These are phyloP conservation scores for Geotrichum phurueaensis DNA, from an alignment of 1,139 yeast genomes.

Conservation along the genomic window DNA sequence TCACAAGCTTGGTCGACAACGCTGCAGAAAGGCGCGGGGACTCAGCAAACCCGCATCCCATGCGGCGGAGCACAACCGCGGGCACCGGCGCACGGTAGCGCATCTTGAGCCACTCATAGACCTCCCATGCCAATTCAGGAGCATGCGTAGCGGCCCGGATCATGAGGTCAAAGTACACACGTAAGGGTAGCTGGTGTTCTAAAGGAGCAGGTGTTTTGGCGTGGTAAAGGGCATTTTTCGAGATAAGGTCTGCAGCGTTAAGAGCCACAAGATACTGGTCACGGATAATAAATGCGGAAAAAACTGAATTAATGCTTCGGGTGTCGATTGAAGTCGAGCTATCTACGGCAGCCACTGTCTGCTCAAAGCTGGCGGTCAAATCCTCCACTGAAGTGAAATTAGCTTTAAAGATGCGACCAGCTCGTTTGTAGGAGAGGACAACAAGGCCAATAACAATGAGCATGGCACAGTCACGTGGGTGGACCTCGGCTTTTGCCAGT, in stretches of 20 bases:
- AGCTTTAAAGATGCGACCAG: neutral
- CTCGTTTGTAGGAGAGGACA: neutral
- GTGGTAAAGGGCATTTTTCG: neutral
- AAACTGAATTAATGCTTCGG: neutral
- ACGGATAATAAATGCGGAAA: neutral
- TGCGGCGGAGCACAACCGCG: slow-evolving; percentile 16
- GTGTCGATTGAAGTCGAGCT: neutral
- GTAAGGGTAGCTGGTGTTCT: neutral
- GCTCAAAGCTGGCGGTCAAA: neutral
- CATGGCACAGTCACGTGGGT: neutral
- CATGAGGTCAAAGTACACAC: slow-evolving; percentile 10
- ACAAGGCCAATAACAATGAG: neutral
- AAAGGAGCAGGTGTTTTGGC: neutral
- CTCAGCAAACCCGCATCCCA: slow-evolving; percentile 22
- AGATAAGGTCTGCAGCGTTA: neutral
- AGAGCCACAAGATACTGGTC: neutral
- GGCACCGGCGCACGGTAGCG: slow-evolving; percentile 18
- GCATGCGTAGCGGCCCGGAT: slow-evolving; percentile 7
- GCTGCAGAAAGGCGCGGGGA: slow-evolving; percentile 19
- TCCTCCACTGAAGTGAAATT: neutral
- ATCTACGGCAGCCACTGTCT: neutral
- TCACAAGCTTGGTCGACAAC: slow-evolving; percentile 21
- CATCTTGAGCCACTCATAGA: slow-evolving; percentile 19
- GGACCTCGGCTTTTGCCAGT: neutral
- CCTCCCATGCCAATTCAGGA: neutral